A percentile compares a stretch with the other conserved stretches of the same genome.
phyloP scores from a whole-genome alignment of 2,329 filamentous ascomycete species.

The Dactylellina parvicollis region DNA sequence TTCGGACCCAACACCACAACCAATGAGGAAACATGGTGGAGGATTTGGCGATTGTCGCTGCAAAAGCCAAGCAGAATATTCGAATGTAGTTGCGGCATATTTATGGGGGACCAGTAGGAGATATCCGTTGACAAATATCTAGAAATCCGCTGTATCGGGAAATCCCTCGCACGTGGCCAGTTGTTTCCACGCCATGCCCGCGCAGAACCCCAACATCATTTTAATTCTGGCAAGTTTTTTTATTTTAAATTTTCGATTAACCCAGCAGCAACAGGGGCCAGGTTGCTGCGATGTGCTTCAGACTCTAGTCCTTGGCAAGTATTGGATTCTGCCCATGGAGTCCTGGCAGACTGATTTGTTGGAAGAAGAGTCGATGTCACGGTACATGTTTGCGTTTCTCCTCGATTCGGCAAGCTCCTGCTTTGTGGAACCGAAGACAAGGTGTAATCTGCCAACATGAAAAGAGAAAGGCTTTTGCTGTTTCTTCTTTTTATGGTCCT shows the following conservation, averaged over 20 bases:
- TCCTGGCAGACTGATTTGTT: constrained; percentile 27
- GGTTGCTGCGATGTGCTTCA: too few relatives aligned
- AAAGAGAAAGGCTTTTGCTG: constrained; percentile 27
- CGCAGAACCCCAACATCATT: constrained; percentile 18
- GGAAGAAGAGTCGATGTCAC: constrained; percentile 30
- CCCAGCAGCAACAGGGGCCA: too few relatives aligned
- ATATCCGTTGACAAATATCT: background rate
- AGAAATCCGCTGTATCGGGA: constrained; percentile 8
- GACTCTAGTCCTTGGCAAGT: background rate
- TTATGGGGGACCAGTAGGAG: background rate
- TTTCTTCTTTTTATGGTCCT: constrained; percentile 25
- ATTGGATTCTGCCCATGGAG: constrained; percentile 32
- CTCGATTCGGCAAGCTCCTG: constrained; percentile 38
- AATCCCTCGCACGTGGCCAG: constrained; percentile 16
- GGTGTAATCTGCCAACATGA: constrained; percentile 40
- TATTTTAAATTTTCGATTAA: too few relatives aligned
- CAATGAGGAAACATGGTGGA: background rate
- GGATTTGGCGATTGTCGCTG: background rate
- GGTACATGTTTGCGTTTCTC: constrained; percentile 35
- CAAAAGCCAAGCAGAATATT: constrained; percentile 22
- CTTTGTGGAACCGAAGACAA: constrained; percentile 43
- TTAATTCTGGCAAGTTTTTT: constrained; percentile 20
- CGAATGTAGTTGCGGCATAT: background rate
- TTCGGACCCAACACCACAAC: background rate
- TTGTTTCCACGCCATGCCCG: background rate